Percentiles rank a stretch among this genome's conserved stretches.
Conservation (phyloP, 768 basidiomycete genomes). For the Pisolithus orientalis region DNA sequence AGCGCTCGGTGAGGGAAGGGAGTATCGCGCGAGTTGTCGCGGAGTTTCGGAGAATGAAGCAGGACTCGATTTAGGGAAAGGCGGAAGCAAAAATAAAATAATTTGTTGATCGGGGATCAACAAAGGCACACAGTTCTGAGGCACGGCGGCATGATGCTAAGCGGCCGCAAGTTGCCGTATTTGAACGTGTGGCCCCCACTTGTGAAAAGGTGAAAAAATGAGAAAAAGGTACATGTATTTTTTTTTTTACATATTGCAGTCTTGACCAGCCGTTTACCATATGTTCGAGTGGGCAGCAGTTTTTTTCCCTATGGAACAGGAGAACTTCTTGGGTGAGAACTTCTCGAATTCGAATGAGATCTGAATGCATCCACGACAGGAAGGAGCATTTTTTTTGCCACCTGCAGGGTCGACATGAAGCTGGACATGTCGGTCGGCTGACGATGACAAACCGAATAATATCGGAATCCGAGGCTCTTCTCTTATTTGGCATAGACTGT, state of each 20-base stretch:
- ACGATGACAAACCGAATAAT: constrained; percentile 37
- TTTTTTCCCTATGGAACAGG: not conserved
- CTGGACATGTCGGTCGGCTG: constrained; percentile 27
- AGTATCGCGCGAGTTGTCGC: constrained; percentile 12
- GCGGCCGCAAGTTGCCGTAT: constrained; percentile 24
- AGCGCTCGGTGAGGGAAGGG: constrained; percentile 14
- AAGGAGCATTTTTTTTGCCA: constrained; percentile 17
- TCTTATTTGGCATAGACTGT: constrained; percentile 18
- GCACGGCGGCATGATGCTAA: constrained; percentile 15
- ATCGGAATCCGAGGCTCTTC: constrained; percentile 37
- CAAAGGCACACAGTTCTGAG: constrained; percentile 31
- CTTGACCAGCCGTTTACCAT: not conserved
- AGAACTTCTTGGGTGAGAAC: constrained; percentile 9
- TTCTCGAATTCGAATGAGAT: constrained; percentile 30
- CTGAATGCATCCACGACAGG: constrained; percentile 10
- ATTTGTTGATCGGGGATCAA: constrained; percentile 61
- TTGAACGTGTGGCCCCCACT: too few relatives aligned
- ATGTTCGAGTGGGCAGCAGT: not conserved
- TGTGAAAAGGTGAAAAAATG: constrained; percentile 4
- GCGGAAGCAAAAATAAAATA: constrained; percentile 30
- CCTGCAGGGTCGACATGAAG: constrained; percentile 26
- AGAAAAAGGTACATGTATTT: not conserved
- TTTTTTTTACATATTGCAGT: not conserved
- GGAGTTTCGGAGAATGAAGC: constrained; percentile 22
- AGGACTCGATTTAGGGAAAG: constrained; percentile 11